These are phyloP conservation scores for Iris pallida DNA, from an alignment of 116 monocot genomes.

Conservation along the genomic window DNA sequence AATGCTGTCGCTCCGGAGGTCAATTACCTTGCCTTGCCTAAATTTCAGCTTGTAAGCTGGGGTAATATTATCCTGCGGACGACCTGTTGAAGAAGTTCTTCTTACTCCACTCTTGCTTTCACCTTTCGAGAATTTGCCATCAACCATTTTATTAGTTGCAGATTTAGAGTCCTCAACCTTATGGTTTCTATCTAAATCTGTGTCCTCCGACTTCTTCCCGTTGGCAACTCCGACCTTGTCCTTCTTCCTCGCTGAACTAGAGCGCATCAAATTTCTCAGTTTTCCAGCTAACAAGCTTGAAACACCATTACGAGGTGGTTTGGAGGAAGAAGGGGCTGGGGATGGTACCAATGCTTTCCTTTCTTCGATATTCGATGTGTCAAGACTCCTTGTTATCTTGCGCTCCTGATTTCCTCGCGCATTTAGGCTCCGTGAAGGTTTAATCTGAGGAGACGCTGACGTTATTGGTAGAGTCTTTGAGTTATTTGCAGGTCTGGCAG, in stretches of 20 bases:
- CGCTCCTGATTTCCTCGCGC: slow-evolving; percentile 10
- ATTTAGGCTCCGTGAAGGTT: slow-evolving; percentile 12
- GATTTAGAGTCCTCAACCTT: slow-evolving; percentile 12
- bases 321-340: slow-evolving; percentile 9
- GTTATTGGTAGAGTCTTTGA: background rate
- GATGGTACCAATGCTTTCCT: slow-evolving; percentile 13
- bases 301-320: slow-evolving; percentile 5
- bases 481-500: slow-evolving; percentile 2
- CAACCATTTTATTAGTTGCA: background rate
- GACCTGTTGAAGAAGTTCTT: slow-evolving; percentile 8
- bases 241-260: background rate
- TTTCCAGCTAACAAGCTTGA: slow-evolving; percentile 17
- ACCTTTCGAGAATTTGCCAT: slow-evolving; percentile 4
- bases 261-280: slow-evolving; percentile 3
- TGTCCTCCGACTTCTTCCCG: slow-evolving; percentile 32
- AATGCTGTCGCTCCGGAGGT: slow-evolving; percentile 19
- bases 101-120: slow-evolving; percentile 15
- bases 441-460: slow-evolving; percentile 4
- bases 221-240: slow-evolving; percentile 6
- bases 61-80: slow-evolving; percentile 4
- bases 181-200: slow-evolving; percentile 7
- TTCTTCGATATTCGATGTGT: slow-evolving; percentile 5
- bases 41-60: slow-evolving; percentile 32
- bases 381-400: slow-evolving; percentile 4
- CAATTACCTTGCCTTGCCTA: slow-evolving; percentile 38